Evolutionary conservation across 2,329 filamentous ascomycete genomes (phyloP).

Genomic region (Tolypocladium endophyticum): DNA sequence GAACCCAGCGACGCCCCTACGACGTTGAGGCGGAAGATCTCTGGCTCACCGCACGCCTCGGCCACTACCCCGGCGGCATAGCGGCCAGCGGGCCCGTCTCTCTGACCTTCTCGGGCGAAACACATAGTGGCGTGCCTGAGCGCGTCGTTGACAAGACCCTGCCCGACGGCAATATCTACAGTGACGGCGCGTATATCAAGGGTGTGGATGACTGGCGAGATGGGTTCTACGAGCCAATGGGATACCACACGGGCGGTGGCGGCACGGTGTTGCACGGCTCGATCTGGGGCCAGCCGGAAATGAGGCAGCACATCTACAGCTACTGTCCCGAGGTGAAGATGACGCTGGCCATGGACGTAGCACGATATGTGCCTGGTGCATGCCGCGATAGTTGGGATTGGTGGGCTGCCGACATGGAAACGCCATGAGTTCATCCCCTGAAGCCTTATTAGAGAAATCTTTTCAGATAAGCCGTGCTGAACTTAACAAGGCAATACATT

Average conservation of each 20-base stretch:
- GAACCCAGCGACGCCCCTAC: conserved; percentile 31
- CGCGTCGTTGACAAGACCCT: conserved; percentile 9
- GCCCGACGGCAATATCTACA: conserved; percentile 15
- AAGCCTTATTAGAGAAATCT: too few species aligned
- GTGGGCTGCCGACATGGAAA: too few species aligned
- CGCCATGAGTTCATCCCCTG: neutral
- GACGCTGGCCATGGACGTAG: conserved; percentile 43
- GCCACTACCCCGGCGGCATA: conserved; percentile 33
- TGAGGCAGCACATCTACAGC: conserved; percentile 40
- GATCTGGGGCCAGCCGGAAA: conserved; percentile 37
- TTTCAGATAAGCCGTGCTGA: neutral
- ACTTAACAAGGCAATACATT: too few species aligned
- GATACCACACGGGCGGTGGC: conserved; percentile 43
- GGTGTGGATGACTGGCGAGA: conserved; percentile 39
- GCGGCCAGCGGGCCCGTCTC: conserved; percentile 41
- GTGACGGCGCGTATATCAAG: conserved; percentile 14
- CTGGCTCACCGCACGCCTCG: conserved; percentile 43
- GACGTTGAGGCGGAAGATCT: conserved; percentile 42
- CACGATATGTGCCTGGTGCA: conserved; percentile 36
- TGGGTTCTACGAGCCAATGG: conserved; percentile 48
- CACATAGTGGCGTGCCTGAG: conserved; percentile 21
- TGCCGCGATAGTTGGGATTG: conserved; percentile 21
- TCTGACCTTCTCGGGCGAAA: conserved; percentile 40
- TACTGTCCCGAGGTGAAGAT: conserved; percentile 52
- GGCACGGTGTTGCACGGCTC: conserved; percentile 31